Conservation (phyloP, 441 rosid genomes). For the Isatis lusitanica region DNA sequence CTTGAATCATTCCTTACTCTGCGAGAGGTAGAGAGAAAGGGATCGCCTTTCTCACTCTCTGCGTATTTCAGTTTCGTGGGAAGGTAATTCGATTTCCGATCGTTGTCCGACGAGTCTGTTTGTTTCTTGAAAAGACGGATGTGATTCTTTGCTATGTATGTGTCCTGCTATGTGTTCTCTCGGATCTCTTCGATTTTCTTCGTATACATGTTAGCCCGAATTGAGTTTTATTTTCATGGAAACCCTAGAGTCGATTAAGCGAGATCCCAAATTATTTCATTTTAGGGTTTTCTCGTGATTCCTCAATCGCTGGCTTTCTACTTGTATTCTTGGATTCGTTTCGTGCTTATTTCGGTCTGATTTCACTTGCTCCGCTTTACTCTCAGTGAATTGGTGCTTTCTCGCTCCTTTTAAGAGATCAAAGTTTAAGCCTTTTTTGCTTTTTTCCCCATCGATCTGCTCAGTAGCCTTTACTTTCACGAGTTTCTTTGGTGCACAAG, state of each 20-base stretch:
- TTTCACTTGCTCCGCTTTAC: background rate
- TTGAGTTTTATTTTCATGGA: slow-evolving; percentile 4
- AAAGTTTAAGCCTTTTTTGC: background rate
- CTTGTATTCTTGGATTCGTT: background rate
- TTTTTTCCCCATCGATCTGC: background rate
- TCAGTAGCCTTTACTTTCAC: background rate
- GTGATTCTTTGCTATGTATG: slow-evolving; percentile 18
- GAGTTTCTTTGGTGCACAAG: background rate
- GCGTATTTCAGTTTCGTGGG: background rate
- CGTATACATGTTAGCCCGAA: background rate
- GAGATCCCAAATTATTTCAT: slow-evolving; percentile 20
- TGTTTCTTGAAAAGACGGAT: slow-evolving; percentile 3
- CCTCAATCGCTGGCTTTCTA: slow-evolving; percentile 16
- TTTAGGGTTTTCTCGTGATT: slow-evolving; percentile 28
- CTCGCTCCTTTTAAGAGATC: background rate
- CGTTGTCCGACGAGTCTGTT: background rate
- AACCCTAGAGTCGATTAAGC: slow-evolving; percentile 22
- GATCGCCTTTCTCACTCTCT: slow-evolving; percentile 34
- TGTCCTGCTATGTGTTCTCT: background rate
- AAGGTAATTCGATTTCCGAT: slow-evolving; percentile 12
- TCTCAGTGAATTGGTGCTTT: slow-evolving; percentile 11
- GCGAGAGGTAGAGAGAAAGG: slow-evolving; percentile 19
- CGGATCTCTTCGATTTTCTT: background rate
- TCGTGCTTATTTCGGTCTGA: background rate
- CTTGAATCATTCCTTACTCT: slow-evolving; percentile 25